Evolutionary conservation across 2,329 filamentous ascomycete genomes (phyloP).

Genomic region (Pseudogymnoascus verrucosus): DNA sequence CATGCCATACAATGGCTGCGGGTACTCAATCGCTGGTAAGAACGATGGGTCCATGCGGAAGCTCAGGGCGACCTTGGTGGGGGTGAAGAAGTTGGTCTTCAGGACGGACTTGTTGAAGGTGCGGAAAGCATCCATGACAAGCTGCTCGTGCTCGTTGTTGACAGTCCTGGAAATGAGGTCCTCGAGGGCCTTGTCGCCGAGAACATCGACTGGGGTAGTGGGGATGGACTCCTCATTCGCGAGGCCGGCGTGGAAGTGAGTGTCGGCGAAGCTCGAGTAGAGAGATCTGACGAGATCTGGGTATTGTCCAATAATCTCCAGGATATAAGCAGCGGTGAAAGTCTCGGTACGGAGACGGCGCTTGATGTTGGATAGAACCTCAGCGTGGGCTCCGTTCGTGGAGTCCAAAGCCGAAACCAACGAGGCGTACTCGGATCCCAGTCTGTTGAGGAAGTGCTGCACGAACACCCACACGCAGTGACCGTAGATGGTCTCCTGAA

Average conservation of each 20-base stretch:
- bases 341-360: constrained; percentile 91
- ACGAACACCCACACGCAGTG: constrained; percentile 98
- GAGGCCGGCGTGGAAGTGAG: constrained; percentile 57
- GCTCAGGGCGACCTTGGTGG: constrained; percentile 94
- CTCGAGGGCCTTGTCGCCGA: constrained; percentile 66
- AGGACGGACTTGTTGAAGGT: constrained; percentile 89
- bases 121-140: constrained; percentile 95
- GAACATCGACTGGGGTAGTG: constrained; percentile 55
- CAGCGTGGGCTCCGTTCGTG: constrained; percentile 76
- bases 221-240: constrained; percentile 42
- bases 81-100: constrained; percentile 94
- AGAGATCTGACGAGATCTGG: constrained; percentile 78
- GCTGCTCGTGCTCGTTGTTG: constrained; percentile 88
- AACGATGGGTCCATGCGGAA: constrained; percentile 89
- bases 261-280: constrained; percentile 85
- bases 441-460: constrained; percentile 93
- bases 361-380: constrained; percentile 85
- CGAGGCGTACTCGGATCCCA: constrained; percentile 85
- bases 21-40: constrained; percentile 85
- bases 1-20: constrained; percentile 92
- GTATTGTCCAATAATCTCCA: constrained; percentile 91
- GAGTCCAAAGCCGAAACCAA: constrained; percentile 72
- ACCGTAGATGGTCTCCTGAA: constrained; percentile 95
- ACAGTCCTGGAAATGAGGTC: constrained; percentile 72
- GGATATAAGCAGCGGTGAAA: constrained; percentile 95